Evolutionary conservation across 1,139 yeast genomes (phyloP).

Genomic region (Pichia sp.): DNA sequence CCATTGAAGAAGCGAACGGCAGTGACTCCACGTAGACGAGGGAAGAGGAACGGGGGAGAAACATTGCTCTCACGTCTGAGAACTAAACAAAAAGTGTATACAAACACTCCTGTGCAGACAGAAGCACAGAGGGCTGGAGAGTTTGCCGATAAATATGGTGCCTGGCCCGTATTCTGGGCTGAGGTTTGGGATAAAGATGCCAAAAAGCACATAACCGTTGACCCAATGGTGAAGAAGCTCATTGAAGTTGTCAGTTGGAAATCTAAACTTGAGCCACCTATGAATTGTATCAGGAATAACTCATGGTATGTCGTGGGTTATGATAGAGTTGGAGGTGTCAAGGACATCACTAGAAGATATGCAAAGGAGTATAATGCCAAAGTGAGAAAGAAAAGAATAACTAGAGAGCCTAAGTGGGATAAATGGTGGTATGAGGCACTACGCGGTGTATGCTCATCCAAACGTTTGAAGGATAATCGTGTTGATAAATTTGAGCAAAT

Average conservation of each 20-base stretch:
- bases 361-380: conserved; percentile 65
- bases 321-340: conserved; percentile 55
- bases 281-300: conserved; percentile 49
- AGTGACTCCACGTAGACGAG: background rate
- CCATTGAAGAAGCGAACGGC: too few species aligned
- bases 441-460: conserved; percentile 27
- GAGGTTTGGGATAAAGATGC: conserved; percentile 84
- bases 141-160: conserved; percentile 8
- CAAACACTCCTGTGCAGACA: conserved; percentile 11
- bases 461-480: conserved; percentile 32
- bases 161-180: conserved; percentile 80
- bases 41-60: background rate
- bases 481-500: conserved; percentile 64
- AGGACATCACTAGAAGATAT: conserved; percentile 85
- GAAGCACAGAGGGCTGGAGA: conserved; percentile 13
- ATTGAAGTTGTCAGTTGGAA: conserved; percentile 64
- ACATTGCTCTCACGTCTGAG: conserved; percentile 3
- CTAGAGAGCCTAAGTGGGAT: conserved; percentile 48
- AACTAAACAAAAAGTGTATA: conserved; percentile 16
- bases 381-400: conserved; percentile 65
- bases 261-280: conserved; percentile 73
- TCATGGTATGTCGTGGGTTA: conserved; percentile 72
- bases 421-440: conserved; percentile 56
- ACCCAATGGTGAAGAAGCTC: conserved; percentile 58
- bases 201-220: conserved; percentile 77